phyloP scores from a whole-genome alignment of 148 eudicot species.

The Vaccinium corymbosum region DNA sequence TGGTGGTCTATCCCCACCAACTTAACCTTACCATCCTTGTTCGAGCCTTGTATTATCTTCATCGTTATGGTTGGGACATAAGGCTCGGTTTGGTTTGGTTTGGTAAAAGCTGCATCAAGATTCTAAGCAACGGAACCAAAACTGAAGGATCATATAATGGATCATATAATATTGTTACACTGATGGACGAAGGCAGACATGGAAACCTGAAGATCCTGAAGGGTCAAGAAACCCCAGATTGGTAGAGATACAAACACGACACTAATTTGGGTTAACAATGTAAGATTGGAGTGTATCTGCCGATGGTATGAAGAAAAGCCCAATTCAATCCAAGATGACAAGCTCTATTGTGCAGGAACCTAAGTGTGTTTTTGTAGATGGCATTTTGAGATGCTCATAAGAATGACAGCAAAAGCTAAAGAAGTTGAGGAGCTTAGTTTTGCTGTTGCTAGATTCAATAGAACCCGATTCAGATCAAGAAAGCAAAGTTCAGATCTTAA shows the following conservation, averaged over 20 bases:
- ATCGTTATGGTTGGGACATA: no score
- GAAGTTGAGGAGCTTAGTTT: conserved; percentile 10
- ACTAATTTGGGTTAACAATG: conserved; percentile 25
- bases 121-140: neutral
- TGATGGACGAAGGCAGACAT: conserved; percentile 43
- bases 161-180: neutral
- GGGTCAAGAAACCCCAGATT: conserved; percentile 32
- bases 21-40: neutral
- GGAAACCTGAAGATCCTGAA: conserved; percentile 45
- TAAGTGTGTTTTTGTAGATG: conserved; percentile 11
- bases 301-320: conserved; percentile 34
- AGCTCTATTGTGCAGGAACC: conserved; percentile 29
- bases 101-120: neutral
- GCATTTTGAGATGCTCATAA: conserved; percentile 19
- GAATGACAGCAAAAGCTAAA: conserved; percentile 24
- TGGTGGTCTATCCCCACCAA: neutral
- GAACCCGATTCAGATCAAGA: conserved; percentile 22
- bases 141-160: neutral
- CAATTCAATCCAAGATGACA: conserved; percentile 26
- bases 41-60: neutral
- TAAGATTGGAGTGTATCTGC: neutral
- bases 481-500: neutral
- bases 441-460: conserved; percentile 21
- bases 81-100: no score
- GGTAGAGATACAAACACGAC: conserved; percentile 29